phyloP scores from a whole-genome alignment of 257 asterid genomes.

The Marsdenia floribunda region DNA sequence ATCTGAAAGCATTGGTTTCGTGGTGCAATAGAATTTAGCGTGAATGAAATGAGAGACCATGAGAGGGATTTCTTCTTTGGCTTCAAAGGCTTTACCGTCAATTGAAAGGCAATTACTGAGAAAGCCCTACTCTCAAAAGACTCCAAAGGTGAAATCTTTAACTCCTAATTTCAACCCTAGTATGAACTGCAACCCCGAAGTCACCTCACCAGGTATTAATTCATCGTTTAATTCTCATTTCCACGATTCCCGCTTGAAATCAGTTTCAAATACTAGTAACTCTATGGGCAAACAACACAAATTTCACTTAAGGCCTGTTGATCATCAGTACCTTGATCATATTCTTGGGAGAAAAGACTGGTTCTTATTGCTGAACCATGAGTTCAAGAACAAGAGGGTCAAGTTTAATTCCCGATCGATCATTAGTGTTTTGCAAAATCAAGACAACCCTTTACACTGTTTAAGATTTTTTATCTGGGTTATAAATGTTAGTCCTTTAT shows the following conservation, averaged over 20 bases:
- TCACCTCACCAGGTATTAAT: conserved; percentile 40
- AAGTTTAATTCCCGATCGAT: conserved; percentile 37
- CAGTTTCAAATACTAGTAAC: conserved; percentile 26
- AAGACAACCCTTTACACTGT: conserved; percentile 50
- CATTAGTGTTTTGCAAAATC: conserved; percentile 73
- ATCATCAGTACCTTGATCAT: conserved; percentile 46
- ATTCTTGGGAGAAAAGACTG: conserved; percentile 75
- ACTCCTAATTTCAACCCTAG: conserved; percentile 17
- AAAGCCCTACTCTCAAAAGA: conserved; percentile 21
- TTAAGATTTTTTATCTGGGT: conserved; percentile 78
- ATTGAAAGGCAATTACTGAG: conserved; percentile 22
- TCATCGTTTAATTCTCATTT: conserved; percentile 14
- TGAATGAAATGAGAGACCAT: conserved; percentile 28
- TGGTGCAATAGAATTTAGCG: neutral
- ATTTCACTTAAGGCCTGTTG: conserved; percentile 32
- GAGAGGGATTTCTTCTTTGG: conserved; percentile 62
- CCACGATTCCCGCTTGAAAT: conserved; percentile 24
- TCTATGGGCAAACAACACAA: conserved; percentile 1
- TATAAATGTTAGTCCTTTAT: conserved; percentile 33
- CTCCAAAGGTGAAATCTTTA: conserved; percentile 22
- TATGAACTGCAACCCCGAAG: conserved; percentile 10
- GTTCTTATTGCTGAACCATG: conserved; percentile 67
- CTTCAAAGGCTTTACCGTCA: conserved; percentile 51
- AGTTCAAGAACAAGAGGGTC: conserved; percentile 41
- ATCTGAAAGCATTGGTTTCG: conserved; percentile 5